Evolutionary conservation across 176 grass and related monocot genomes (phyloP).

Genomic region (Carex parvula): DNA sequence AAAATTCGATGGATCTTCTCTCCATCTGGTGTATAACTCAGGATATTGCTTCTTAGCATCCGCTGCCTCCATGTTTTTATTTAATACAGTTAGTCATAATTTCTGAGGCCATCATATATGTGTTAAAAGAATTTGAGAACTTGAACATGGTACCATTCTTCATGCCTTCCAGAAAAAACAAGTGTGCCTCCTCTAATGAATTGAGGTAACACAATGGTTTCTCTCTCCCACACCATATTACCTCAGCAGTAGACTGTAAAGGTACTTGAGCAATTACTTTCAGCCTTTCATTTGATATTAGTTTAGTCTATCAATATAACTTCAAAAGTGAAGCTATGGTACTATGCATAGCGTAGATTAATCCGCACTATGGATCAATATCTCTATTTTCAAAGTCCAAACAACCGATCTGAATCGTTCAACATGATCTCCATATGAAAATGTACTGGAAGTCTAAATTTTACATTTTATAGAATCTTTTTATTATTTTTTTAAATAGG

Average conservation of each 20-base stretch:
- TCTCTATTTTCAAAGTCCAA: too few relatives aligned
- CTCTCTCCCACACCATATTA: constrained; percentile 58
- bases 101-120: not conserved
- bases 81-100: constrained; percentile 29
- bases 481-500: too few relatives aligned
- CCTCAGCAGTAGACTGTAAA: constrained; percentile 58
- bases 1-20: constrained; percentile 80
- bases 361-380: too few relatives aligned
- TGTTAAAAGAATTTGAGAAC: not conserved
- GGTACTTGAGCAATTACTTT: constrained; percentile 4
- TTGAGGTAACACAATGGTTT: constrained; percentile 68
- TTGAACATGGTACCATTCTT: constrained; percentile 61
- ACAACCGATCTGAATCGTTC: too few relatives aligned
- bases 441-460: too few relatives aligned
- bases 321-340: not conserved
- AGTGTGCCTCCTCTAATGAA: constrained; percentile 75
- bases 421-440: too few relatives aligned
- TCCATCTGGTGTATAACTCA: constrained; percentile 66
- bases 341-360: too few relatives aligned
- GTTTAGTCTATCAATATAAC: not conserved
- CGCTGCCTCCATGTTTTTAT: constrained; percentile 57
- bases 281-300: not conserved
- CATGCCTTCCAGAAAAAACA: constrained; percentile 89
- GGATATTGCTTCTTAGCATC: constrained; percentile 82
- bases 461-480: too few relatives aligned